These are phyloP conservation scores for Saussurea involucrata DNA, from an alignment of 129 eudicot genomes.

Conservation along the genomic window DNA sequence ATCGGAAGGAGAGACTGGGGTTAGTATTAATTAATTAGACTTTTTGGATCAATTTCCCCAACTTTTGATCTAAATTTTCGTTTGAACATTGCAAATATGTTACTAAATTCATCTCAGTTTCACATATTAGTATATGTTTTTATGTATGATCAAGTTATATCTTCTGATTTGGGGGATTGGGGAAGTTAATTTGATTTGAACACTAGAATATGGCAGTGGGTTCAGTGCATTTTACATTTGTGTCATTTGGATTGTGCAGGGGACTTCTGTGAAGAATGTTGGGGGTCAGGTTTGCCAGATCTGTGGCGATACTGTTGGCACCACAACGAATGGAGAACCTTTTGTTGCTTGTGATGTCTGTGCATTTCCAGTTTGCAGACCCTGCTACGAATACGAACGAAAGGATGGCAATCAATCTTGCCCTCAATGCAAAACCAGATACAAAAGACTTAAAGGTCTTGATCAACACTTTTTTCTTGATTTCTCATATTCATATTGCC, in stretches of 20 bases:
- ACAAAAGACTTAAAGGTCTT: constrained; percentile 84
- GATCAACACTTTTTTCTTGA: background rate
- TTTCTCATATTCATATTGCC: background rate
- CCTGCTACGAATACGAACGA: constrained; percentile 90
- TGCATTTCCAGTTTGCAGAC: constrained; percentile 85
- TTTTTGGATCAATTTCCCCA: background rate
- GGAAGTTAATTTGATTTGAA: background rate
- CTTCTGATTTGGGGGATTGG: background rate
- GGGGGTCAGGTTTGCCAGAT: constrained; percentile 87
- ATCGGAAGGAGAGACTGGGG: constrained; percentile 80
- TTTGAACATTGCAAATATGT: background rate
- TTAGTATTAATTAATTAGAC: constrained; percentile 25
- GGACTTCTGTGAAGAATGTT: constrained; percentile 54
- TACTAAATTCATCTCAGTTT: constrained; percentile 6
- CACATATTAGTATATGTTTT: constrained; percentile 11
- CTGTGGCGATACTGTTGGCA: constrained; percentile 79
- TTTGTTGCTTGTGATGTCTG: constrained; percentile 88
- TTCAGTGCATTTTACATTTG: background rate
- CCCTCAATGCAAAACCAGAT: constrained; percentile 95
- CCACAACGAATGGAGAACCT: constrained; percentile 58
- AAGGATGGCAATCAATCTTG: constrained; percentile 86
- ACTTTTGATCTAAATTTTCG: background rate
- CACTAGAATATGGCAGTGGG: background rate
- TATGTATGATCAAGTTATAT: constrained; percentile 3
- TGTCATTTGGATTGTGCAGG: constrained; percentile 39